Base-by-base conservation (phyloP, 2,329 filamentous ascomycete genomes). In the Pestalotiopsis sp. region DNA sequence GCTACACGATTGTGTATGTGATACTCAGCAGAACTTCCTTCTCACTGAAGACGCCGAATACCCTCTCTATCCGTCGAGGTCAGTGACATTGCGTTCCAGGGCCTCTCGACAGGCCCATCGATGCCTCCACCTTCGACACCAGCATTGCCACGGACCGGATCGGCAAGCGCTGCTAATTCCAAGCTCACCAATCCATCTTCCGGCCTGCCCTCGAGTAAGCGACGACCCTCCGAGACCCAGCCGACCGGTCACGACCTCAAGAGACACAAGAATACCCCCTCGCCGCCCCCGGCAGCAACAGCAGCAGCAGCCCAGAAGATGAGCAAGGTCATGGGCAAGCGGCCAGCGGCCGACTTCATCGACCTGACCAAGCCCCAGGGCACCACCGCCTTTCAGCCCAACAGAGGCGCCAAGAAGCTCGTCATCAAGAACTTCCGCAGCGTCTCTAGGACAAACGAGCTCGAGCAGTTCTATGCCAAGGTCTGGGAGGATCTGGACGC, bases 341-440 rank as follows among this genome's bases (percentile, higher is more conserved):
- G 78, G 69, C 78, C 78, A 55, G 78, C 80, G 69, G 80, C 39
- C 55, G 52, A 36, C 39, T 39, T 61, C 11, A 57, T 86, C 70
- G 83, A 84, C 74, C 81, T 88, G 72, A 88, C 85, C 60, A 79
- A 77, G 69, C 77, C 73, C 74, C 20, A n/a, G 12, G 49, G 45
- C 23, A 79, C 72, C 27, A 76, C 79, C 23, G 80, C 82, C 64
- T 93, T 95, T 76, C 92, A 92, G 73, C 91, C 93, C 13, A 90
- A 93, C 75, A 85, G 87, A 12, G 94, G 94, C 39, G 91, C 93
- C 23, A 95, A 92, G 84, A 95, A 92, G 80, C 87, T 99, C 60
- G 88, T 95, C n/a, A 93, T 99, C 75, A 97, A 97, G 87, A 98
- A 98, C 78, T 87, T 98, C 71, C 90, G 92, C 69, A 86, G 88